Conservation (phyloP, 345 rosid species). For the Euphorbia pulcherrima region DNA sequence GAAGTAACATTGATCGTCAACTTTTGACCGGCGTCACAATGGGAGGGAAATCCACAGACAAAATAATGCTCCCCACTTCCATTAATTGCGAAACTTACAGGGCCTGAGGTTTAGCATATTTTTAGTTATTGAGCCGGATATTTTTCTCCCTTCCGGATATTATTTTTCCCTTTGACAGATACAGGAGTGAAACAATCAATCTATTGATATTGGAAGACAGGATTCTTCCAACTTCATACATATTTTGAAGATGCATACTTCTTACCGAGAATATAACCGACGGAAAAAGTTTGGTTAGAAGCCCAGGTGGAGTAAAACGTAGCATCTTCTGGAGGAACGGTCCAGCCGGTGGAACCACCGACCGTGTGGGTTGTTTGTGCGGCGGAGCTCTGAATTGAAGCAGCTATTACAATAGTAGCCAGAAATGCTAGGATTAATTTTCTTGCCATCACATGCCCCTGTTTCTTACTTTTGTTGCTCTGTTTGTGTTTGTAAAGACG, state of each 20-base stretch:
- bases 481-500: not conserved
- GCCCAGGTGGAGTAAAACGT: constrained; percentile 19
- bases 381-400: constrained; percentile 23
- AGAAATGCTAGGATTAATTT: constrained; percentile 16
- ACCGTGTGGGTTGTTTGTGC: constrained; percentile 37
- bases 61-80: constrained; percentile 23
- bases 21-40: constrained; percentile 26
- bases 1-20: constrained; percentile 20
- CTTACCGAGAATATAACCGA: constrained; percentile 23
- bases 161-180: too few relatives aligned
- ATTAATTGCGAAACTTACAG: constrained; percentile 22
- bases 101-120: too few relatives aligned
- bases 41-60: constrained; percentile 17
- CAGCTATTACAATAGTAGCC: constrained; percentile 18
- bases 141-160: too few relatives aligned
- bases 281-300: constrained; percentile 8
- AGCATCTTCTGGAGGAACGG: constrained; percentile 22
- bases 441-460: constrained; percentile 38
- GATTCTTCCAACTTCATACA: too few relatives aligned
- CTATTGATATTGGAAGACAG: too few relatives aligned
- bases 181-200: too few relatives aligned
- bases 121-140: too few relatives aligned
- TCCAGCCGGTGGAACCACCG: constrained; percentile 41
- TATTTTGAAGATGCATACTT: too few relatives aligned
- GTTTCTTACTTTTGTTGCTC: constrained; percentile 1